Conservation (phyloP, 345 rosid species). For the Kandelia obovata region DNA sequence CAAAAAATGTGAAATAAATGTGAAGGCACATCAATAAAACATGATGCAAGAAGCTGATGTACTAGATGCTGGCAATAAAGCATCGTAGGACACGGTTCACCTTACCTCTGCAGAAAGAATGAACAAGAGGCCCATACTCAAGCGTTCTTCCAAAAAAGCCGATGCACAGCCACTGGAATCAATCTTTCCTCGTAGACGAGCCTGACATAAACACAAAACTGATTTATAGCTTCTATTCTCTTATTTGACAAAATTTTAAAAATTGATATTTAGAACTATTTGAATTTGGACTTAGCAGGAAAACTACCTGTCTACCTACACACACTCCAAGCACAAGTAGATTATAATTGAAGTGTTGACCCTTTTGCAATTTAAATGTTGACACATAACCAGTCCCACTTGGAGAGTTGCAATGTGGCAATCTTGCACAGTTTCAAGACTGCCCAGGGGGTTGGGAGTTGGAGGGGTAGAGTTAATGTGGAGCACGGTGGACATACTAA, state of each 20-base stretch:
- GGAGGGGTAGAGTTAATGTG: too few species aligned
- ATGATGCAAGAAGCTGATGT: not conserved
- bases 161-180: conserved; percentile 84
- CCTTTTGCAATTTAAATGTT: too few species aligned
- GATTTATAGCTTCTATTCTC: not conserved
- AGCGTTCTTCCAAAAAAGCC: conserved; percentile 88
- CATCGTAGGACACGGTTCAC: not conserved
- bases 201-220: conserved; percentile 39
- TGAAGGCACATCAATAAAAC: too few species aligned
- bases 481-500: too few species aligned
- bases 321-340: too few species aligned
- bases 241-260: not conserved
- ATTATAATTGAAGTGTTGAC: too few species aligned
- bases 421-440: too few species aligned
- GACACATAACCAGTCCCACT: too few species aligned
- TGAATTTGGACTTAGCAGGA: not conserved
- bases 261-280: not conserved
- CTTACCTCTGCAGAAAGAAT: conserved; percentile 91
- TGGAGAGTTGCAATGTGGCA: too few species aligned
- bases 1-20: too few species aligned
- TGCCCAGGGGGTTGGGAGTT: too few species aligned
- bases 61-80: not conserved
- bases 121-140: conserved; percentile 83
- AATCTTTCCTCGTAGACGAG: conserved; percentile 89
- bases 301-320: not conserved